Evolutionary conservation across 2,329 filamentous ascomycete species (phyloP).

Genomic region (Clonostachys rosea): DNA sequence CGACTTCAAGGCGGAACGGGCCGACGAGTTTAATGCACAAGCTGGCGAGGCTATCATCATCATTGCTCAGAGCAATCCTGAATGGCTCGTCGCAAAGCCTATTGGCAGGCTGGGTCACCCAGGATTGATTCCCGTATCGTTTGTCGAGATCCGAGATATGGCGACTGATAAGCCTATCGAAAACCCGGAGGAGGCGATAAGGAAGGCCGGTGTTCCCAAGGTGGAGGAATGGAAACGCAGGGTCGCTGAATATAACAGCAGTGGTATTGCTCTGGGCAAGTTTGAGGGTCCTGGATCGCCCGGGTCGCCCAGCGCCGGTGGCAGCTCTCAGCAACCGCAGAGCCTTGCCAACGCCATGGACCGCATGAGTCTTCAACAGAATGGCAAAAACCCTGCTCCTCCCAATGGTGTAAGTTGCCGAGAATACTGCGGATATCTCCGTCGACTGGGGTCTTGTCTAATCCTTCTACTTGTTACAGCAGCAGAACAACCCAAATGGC

Average conservation of each 20-base stretch:
- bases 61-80: constrained; percentile 95
- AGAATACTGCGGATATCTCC: not conserved
- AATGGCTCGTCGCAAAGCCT: constrained; percentile 99
- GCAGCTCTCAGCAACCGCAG: constrained; percentile 19
- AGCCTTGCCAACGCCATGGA: constrained; percentile 66
- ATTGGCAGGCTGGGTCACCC: constrained; percentile 95
- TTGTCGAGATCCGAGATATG: constrained; percentile 96
- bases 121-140: constrained; percentile 91
- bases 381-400: constrained; percentile 13
- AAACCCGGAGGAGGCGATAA: constrained; percentile 81
- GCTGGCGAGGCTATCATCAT: constrained; percentile 96
- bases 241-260: constrained; percentile 98
- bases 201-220: constrained; percentile 82
- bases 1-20: constrained; percentile 89
- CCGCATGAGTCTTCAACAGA: constrained; percentile 68
- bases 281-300: constrained; percentile 57
- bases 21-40: constrained; percentile 95
- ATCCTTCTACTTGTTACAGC: not conserved
- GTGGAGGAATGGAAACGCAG: constrained; percentile 99
- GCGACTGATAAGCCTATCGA: constrained; percentile 75
- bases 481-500: not conserved
- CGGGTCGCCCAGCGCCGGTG: constrained; percentile 1
- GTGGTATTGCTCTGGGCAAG: constrained; percentile 92
- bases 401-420: no score
- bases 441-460: not conserved